Base-by-base conservation (phyloP, 495 filamentous ascomycete genomes). In the Ramalina peruviana region DNA sequence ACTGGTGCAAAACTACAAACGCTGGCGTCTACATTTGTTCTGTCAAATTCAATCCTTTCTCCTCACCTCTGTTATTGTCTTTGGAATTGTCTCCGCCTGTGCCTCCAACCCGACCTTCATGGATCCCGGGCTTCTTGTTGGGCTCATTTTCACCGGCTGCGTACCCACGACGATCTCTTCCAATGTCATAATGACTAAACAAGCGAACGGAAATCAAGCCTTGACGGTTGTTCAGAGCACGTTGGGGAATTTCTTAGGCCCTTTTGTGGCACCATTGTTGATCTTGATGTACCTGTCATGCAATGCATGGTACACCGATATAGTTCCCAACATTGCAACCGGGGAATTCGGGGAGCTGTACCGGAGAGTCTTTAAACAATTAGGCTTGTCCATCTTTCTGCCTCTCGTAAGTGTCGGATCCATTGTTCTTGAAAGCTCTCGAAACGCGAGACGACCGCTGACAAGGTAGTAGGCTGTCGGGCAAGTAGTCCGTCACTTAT, bases 171-270 rank as follows among this genome's bases (percentile, higher is more conserved):
- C 67, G 6, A 68, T 69, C 21, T 58, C 60, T 11, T 67, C 60
- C 43, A 71, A 71, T 51, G 57, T 65, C 0, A 59, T 68, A 30
- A 68, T 71, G 67, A 70, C 68, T 3, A 47, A 60, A 17, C 63
- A 71, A 48, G 67, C 67, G 10, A 53, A 65, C 37, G 68, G 68
- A 6, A 69, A 71, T 51, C 50, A 53, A 3, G 66, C 63, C 11
- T 55, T 71, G 26, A 69, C 66, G 5, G 58, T 69, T 13, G 66
- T 66, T 10, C 58, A 70, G 51, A 68, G 67, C n/a, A 65, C 63
- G 1, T 49, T 71, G 15, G 67, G 68, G 5, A 67, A 70, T 52
- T 58, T 67, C 36, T 49, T 71, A 0, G 67, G 67, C 16, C 66
- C 65, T 9, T 70, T 67, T 47, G 27, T 71, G 11, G 65, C 65